Evolutionary conservation across 1,284 basidiomycete species (phyloP), one percentile per base, ranked within the genome.

Genomic region (Fomitiporia mediterranea): DNA sequence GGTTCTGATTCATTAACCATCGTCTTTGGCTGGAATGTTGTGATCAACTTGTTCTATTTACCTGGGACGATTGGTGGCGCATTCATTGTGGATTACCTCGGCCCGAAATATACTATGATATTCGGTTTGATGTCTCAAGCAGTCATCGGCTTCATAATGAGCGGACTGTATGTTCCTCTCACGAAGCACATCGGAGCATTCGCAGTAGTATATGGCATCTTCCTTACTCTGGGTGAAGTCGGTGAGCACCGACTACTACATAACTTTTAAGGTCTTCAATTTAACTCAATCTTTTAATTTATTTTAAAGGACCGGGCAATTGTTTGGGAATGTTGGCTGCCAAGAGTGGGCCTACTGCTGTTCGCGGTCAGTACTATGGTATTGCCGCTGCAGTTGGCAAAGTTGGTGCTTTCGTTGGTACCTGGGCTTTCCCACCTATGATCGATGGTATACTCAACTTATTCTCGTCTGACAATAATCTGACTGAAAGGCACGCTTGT

Each of bases 381-480:
- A 65, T 83, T 44, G 91, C 91, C 2, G 94, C 94, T 43, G 94
- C 93, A 2, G 68, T 92, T 37, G 95, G 94, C n/a, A 98, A 97
- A 71, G 66, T 92, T 43, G 91, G 91, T 27, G 92, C 92, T 3
- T 94, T 94, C 69, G 81, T 86, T 55, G 89, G 91, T 37, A 89
- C 84, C 47, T 91, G 84, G 82, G 77, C 81, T 82, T 91, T 86
- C 76, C 82, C 83, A 40, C 76, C 82, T 1, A 86, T 91, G 66
- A 84, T 87, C 57, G 66, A 77, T 8, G 81, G 82, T 81, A 62
- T 17, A 67, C 63, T 43, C 51, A n/a, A 1, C 13, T 23, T 21
- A 7, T 28, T 21, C 35, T 42, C 3, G n/a, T n/a, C n/a, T 40
- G 23, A 19, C 9, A 48, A 40, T n/a, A 17, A 42, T 27, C 28